phyloP scores from a whole-genome alignment of 805 yeast genomes.

The Saccharomycopsis fodiens region DNA sequence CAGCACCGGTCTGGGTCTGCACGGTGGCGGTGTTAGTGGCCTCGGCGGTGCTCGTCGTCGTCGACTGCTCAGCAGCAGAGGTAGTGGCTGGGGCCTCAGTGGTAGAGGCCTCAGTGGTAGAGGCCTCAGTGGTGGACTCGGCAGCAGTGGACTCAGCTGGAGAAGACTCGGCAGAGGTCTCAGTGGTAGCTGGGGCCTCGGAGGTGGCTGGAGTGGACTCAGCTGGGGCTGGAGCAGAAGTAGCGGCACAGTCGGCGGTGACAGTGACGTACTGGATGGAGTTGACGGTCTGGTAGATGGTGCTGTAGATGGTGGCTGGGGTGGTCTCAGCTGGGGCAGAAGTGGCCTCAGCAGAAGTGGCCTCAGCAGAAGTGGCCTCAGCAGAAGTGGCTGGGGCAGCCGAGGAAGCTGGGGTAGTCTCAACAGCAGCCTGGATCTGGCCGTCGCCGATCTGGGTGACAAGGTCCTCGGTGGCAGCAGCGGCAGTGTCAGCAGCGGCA shows the following conservation, averaged over 20 bases:
- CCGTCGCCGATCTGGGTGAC: conserved; percentile 17
- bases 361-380: neutral
- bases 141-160: neutral
- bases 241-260: conserved; percentile 3
- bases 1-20: neutral
- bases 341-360: neutral
- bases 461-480: conserved; percentile 17
- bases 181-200: too few species aligned
- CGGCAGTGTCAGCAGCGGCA: neutral
- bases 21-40: neutral
- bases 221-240: neutral
- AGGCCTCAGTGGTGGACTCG: neutral
- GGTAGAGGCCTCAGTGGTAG: neutral
- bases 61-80: too few species aligned
- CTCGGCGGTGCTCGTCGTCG: too few species aligned
- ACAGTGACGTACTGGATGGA: neutral
- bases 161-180: too few species aligned
- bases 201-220: too few species aligned
- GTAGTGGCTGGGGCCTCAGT: neutral
- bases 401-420: neutral
- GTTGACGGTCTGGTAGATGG: neutral
- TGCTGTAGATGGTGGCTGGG: neutral
- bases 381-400: neutral
- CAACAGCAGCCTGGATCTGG: conserved; percentile 18
- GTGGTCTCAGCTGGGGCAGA: neutral